These are phyloP conservation scores for Aureobasidium sp. DNA, from an alignment of 2,329 filamentous ascomycete genomes.

Conservation along the genomic window DNA sequence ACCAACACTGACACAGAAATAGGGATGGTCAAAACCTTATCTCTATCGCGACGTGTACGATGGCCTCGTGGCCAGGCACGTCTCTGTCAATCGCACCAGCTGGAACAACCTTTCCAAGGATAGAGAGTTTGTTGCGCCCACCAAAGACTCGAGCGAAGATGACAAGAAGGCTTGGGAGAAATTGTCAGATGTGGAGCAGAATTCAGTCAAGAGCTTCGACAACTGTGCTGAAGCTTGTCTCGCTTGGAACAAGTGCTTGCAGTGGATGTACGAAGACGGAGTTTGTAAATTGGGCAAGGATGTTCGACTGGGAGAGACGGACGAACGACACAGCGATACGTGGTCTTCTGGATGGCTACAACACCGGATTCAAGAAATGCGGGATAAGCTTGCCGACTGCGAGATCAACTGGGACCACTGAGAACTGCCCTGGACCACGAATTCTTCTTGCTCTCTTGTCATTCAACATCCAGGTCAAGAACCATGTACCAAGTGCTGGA, in stretches of 20 bases:
- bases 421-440: not conserved
- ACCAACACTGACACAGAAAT: not conserved
- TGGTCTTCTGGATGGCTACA: slow-evolving; percentile 30
- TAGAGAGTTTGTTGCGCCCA: slow-evolving; percentile 22
- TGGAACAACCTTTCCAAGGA: slow-evolving; percentile 31
- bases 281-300: slow-evolving; percentile 28
- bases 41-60: slow-evolving; percentile 29
- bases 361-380: slow-evolving; percentile 22
- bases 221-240: slow-evolving; percentile 28
- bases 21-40: slow-evolving; percentile 29
- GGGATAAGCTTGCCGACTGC: slow-evolving; percentile 22
- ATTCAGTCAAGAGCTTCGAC: slow-evolving; percentile 23
- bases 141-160: slow-evolving; percentile 11
- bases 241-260: slow-evolving; percentile 25
- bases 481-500: slow-evolving; percentile 15
- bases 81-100: slow-evolving; percentile 25
- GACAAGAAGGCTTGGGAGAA: slow-evolving; percentile 20
- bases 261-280: slow-evolving; percentile 30
- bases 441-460: not conserved
- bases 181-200: slow-evolving; percentile 23
- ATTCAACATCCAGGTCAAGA: not conserved
- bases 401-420: slow-evolving; percentile 21
- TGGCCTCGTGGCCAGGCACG: slow-evolving; percentile 27
- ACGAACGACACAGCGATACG: slow-evolving; percentile 24
- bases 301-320: slow-evolving; percentile 27